phyloP scores from a whole-genome alignment of 192 early-diverging fungal genomes.

The Backusella mclennaniae region DNA sequence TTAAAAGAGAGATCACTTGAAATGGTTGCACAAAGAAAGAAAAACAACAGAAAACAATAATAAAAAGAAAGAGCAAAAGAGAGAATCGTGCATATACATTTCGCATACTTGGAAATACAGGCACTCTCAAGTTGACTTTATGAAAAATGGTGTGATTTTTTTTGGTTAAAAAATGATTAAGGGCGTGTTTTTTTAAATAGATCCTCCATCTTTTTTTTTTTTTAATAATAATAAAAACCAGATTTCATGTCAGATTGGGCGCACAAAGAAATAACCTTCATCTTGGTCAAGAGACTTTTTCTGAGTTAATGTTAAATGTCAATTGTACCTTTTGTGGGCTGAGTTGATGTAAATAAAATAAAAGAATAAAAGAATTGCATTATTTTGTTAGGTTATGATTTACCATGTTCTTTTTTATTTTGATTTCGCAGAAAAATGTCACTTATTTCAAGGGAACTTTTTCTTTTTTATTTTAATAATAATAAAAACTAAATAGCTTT shows the following conservation, averaged over 20 bases:
- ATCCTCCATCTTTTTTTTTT: neutral
- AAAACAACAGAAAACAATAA: neutral
- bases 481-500: neutral
- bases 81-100: slow-evolving; percentile 6
- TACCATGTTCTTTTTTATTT: slow-evolving; percentile 7
- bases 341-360: neutral
- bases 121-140: neutral
- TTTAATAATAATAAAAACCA: neutral
- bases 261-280: neutral
- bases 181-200: neutral
- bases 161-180: neutral
- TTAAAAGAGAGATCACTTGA: neutral
- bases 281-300: neutral
- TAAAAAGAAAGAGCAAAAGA: neutral
- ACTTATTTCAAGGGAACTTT: neutral
- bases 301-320: neutral
- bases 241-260: neutral
- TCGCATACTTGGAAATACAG: neutral
- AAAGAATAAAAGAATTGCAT: neutral
- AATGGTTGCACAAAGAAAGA: neutral
- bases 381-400: slow-evolving; percentile 6
- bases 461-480: neutral
- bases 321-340: neutral
- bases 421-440: neutral
- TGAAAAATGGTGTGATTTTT: slow-evolving; percentile 1